Evolutionary conservation across 495 filamentous ascomycete genomes (phyloP), one percentile per base, ranked within the genome.

Genomic region (Letharia columbiana): DNA sequence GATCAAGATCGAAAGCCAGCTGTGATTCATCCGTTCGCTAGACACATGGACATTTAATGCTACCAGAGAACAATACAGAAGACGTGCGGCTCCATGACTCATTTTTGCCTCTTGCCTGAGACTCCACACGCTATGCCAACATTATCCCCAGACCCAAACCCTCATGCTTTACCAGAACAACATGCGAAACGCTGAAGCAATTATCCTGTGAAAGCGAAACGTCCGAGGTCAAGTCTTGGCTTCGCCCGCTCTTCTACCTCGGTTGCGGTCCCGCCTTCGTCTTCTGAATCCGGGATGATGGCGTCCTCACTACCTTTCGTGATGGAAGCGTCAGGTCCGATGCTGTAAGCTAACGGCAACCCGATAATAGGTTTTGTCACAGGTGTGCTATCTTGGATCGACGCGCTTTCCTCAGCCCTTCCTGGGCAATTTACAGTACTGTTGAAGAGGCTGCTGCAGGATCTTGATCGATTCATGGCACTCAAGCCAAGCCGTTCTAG

Each of bases 251-350:
- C 66, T n/a, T 61, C 42, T 20, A 37, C n/a, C 39, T 63, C 66
- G 15, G 58, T 39, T 50, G 37, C 41, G 17, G 40, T 62, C 8
- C 23, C 28, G 6, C 33, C 28, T 18, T 80, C 77, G 13, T 78
- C 87, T 47, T 90, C 87, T 68, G 88, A 90, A 61, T 88, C 82
- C 0, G 88, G 87, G 4, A 89, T 74, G 23, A 95, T 81, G 56
- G 86, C 74, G 69, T 95, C 91, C 72, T 95, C 91, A 71, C 90
- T 93, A 2, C 91, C 90, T 60, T 82, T 77, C 15, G 70, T 57
- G 0, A 41, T 23, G 11, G 65, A 45, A 23, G 60, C 63, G 35
- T 66, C 68, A 41, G 49, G 52, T 28, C 52, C 63, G 13, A 60
- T 54, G 39, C 61, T 67, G 41, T 64, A 40, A 23, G 52, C 40